phyloP scores from a whole-genome alignment of 305 asterid species.

The Rubia tinctorum region DNA sequence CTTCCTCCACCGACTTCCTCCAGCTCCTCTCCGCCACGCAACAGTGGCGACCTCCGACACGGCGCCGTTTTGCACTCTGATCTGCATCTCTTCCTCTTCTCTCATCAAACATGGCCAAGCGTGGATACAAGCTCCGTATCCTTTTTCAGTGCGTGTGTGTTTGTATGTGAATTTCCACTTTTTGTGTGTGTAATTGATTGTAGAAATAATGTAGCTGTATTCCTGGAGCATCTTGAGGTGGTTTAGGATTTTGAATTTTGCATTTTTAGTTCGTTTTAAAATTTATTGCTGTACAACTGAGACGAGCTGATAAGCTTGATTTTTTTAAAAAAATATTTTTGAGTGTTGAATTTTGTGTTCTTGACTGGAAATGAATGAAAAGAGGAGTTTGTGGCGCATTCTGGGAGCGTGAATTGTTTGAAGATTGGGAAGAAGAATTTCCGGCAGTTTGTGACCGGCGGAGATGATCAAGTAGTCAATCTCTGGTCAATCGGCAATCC shows the following conservation, averaged over 20 bases:
- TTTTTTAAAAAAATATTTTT: too few relatives aligned
- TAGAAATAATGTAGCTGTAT: not conserved
- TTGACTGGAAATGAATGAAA: constrained; percentile 44
- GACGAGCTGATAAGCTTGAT: not conserved
- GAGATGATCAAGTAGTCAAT: constrained; percentile 95
- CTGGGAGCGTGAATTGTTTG: constrained; percentile 94
- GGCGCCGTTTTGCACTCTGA: constrained; percentile 18
- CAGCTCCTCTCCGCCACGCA: constrained; percentile 9
- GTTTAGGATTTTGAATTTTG: not conserved
- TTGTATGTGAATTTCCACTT: not conserved
- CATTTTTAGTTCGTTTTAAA: not conserved
- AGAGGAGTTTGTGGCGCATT: constrained; percentile 99
- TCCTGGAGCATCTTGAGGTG: not conserved
- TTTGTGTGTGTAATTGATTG: not conserved
- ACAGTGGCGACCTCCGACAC: constrained; percentile 16
- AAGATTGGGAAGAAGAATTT: constrained; percentile 87
- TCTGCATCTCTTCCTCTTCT: constrained; percentile 11
- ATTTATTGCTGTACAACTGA: not conserved
- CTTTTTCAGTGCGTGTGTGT: constrained; percentile 25
- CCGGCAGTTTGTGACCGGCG: constrained; percentile 84
- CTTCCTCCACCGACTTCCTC: constrained; percentile 4
- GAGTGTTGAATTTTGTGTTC: constrained; percentile 33
- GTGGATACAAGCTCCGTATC: constrained; percentile 98
- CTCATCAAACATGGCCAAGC: constrained; percentile 58
- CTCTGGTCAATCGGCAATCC: constrained; percentile 98